phyloP scores from a whole-genome alignment of 2,329 filamentous ascomycete species.

The Pestalotiopsis sp. region DNA sequence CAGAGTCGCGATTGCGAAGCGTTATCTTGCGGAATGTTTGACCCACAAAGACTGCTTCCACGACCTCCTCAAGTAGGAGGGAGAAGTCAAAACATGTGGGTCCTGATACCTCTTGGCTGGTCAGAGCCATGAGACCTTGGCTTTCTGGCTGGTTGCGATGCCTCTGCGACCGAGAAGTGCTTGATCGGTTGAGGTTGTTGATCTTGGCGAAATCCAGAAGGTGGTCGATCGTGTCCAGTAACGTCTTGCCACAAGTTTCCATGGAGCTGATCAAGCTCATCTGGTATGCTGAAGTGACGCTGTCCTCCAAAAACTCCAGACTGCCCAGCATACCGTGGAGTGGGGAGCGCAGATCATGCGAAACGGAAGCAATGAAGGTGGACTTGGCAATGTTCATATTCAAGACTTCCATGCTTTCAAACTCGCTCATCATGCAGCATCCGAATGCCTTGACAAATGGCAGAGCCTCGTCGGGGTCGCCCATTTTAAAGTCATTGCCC shows the following conservation, averaged over 20 bases:
- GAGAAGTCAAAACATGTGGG: constrained; percentile 37
- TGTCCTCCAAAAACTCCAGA: constrained; percentile 57
- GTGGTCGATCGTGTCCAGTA: constrained; percentile 57
- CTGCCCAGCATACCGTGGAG: constrained; percentile 61
- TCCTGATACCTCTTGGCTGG: constrained; percentile 24
- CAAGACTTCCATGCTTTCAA: constrained; percentile 44
- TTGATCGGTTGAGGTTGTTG: constrained; percentile 30
- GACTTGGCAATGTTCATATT: constrained; percentile 51
- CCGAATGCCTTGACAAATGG: constrained; percentile 53
- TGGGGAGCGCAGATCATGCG: constrained; percentile 63
- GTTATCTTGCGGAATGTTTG: constrained; percentile 34
- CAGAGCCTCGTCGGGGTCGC: constrained; percentile 36
- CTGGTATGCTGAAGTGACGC: constrained; percentile 47
- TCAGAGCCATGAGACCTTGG: background rate
- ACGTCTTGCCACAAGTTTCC: constrained; percentile 51
- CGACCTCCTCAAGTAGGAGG: constrained; percentile 46
- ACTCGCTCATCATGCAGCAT: constrained; percentile 58
- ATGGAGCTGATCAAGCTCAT: constrained; percentile 51
- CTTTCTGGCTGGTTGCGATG: constrained; percentile 14
- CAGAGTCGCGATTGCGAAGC: background rate
- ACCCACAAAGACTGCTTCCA: constrained; percentile 50
- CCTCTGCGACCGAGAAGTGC: background rate
- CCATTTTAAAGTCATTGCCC: constrained; percentile 1
- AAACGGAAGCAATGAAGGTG: constrained; percentile 61
- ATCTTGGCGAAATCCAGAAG: constrained; percentile 59